A percentile compares a stretch with the other conserved stretches of the same genome.
These are phyloP conservation scores for Phialophora macrospora DNA, from an alignment of 2,329 filamentous ascomycete species.

Conservation along the genomic window DNA sequence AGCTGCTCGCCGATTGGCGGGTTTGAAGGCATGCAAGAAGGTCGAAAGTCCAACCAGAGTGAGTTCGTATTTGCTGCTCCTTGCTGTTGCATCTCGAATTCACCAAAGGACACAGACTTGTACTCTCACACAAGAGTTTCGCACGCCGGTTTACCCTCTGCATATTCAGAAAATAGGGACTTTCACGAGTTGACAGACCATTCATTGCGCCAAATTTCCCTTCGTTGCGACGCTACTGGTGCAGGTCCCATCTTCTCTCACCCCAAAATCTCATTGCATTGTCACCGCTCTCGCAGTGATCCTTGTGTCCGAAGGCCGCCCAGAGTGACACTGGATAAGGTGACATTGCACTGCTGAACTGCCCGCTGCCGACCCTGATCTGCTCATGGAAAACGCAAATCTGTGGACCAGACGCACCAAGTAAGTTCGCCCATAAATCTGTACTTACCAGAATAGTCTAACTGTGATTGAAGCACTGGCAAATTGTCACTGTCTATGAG, in stretches of 20 bases:
- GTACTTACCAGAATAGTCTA: slow-evolving; percentile 36
- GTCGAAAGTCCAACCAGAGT: slow-evolving; percentile 8
- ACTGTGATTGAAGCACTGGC: slow-evolving; percentile 64
- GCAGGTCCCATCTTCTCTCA: not conserved
- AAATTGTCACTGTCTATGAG: slow-evolving; percentile 89
- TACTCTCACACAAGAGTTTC: not conserved
- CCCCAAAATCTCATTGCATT: not conserved
- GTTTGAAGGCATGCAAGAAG: slow-evolving; percentile 2
- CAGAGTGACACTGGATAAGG: not conserved
- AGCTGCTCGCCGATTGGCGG: slow-evolving; percentile 20
- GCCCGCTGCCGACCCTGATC: slow-evolving; percentile 26
- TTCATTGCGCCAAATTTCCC: not conserved
- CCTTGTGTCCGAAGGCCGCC: not conserved
- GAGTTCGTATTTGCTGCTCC: slow-evolving; percentile 9
- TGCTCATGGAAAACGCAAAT: slow-evolving; percentile 57
- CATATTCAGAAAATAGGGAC: not conserved
- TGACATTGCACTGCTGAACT: not conserved
- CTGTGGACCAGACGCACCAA: slow-evolving; percentile 57
- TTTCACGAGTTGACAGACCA: not conserved
- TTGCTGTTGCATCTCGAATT: slow-evolving; percentile 4
- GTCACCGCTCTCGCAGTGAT: not conserved
- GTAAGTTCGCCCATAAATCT: slow-evolving; percentile 44
- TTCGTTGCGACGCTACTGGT: not conserved
- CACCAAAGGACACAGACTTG: slow-evolving; percentile 1
- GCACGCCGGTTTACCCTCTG: not conserved